Base-by-base conservation (phyloP, 176 grass and related monocot species). In the Rhynchospora breviuscula region DNA sequence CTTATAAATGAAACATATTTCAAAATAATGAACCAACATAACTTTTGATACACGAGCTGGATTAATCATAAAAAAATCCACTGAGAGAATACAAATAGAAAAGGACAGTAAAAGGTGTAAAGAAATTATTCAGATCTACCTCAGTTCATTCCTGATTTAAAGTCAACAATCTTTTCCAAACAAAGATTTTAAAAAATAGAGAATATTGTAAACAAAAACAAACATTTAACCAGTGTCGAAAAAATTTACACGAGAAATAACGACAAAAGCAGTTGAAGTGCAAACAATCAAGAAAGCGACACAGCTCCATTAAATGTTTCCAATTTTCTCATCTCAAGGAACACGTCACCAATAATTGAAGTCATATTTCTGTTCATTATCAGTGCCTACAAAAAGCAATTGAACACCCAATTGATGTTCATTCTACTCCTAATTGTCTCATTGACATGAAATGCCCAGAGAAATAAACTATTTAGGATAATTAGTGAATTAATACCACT, bases 371-470 rank as follows among this genome's bases (percentile, higher is more conserved):
- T 78, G 73, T 33, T 78, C 47, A 53, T 82, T 82, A 70, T 40
- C 67, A 26, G 40, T 22, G 61, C 51, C 80, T 65, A 66, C 47
- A 63, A 82, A 82, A 82, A 82, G 80, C 60, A 25, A 40, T 82
- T 31, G 14, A 2, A 44, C 80, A 82, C 60, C 80, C 13, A 67
- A 82, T 82, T 82, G 80, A 82, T 82, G 80, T 53, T 82, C n/a
- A 66, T 65, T 65, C 60, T 26, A 31, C 45, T 82, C 80, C 80
- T 82, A 82, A 82, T 59, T 6, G 8, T 52, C 48, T 26, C 21
- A 5, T 53, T 71, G 9, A 53, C 47, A 54, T 26, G 44, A 49
- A 33, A 76, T 25, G 6, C 25, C 19, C 47, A 76, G 19, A 51
- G 29, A 53, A 13, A 15, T 21, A 77, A 77, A 9, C 1, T 31